phyloP scores from a whole-genome alignment of 75 land plant genomes.

The Isoetes taiwanensis region DNA sequence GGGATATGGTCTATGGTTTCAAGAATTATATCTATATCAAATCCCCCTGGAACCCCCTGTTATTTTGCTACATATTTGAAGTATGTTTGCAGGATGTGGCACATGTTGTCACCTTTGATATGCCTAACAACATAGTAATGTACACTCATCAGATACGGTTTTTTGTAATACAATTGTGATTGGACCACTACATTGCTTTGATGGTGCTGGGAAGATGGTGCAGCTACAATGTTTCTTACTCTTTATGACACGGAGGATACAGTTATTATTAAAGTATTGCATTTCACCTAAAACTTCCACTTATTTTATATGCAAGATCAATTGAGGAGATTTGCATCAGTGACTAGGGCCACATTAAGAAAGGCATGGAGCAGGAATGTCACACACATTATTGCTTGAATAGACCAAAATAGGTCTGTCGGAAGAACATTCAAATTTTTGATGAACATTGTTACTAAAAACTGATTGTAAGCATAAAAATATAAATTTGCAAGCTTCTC shows the following conservation, averaged over 20 bases:
- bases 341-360: conserved; percentile 28
- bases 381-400: conserved; percentile 75
- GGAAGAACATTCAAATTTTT: conserved; percentile 58
- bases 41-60: too few species aligned
- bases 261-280: too few species aligned
- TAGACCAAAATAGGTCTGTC: conserved; percentile 62
- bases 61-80: too few species aligned
- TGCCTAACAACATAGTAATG: conserved; percentile 78
- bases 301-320: conserved; percentile 46
- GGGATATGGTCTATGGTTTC: too few species aligned
- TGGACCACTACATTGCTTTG: too few species aligned
- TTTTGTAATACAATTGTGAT: too few species aligned
- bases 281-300: too few species aligned
- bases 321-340: conserved; percentile 32
- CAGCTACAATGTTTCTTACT: conserved; percentile 85
- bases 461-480: conserved; percentile 57
- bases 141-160: conserved; percentile 96
- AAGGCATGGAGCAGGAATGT: conserved; percentile 43
- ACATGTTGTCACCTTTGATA: conserved; percentile 85
- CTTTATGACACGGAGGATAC: conserved; percentile 66
- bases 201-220: conserved; percentile 90
- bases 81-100: conserved; percentile 73
- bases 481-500: neutral
- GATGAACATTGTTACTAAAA: conserved; percentile 63
- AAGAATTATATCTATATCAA: too few species aligned